These are phyloP conservation scores for Tylopilus orsonianus DNA, from an alignment of 1,284 basidiomycete species.

Conservation along the genomic window DNA sequence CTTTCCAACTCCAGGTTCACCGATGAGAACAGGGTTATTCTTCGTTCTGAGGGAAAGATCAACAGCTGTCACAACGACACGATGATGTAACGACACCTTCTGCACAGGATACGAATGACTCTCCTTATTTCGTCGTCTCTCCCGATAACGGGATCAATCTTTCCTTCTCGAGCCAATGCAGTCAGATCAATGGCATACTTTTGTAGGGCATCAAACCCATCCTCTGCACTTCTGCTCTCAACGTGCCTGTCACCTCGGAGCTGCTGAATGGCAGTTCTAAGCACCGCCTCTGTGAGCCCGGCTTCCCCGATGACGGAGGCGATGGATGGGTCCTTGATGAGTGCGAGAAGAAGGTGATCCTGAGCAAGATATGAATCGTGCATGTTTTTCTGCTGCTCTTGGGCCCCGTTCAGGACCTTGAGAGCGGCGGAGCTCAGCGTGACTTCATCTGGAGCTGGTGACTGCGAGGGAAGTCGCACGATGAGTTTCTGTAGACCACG, in stretches of 20 bases:
- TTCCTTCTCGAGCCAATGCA: constrained; percentile 83
- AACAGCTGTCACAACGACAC: constrained; percentile 7
- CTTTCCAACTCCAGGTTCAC: no score
- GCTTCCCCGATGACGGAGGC: constrained; percentile 71
- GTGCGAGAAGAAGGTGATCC: constrained; percentile 76
- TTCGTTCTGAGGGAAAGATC: constrained; percentile 60
- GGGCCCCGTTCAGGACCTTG: constrained; percentile 80
- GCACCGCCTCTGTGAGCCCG: constrained; percentile 65
- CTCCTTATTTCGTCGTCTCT: constrained; percentile 83
- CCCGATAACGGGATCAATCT: constrained; percentile 92
- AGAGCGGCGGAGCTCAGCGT: constrained; percentile 59
- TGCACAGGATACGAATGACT: constrained; percentile 72
- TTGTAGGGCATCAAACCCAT: constrained; percentile 83
- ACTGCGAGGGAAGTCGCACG: constrained; percentile 79
- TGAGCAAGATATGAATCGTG: constrained; percentile 94
- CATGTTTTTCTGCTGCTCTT: constrained; percentile 82
- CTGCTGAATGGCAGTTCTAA: constrained; percentile 82
- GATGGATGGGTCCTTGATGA: constrained; percentile 68
- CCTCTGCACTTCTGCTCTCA: constrained; percentile 79
- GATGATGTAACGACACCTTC: constrained; percentile 46
- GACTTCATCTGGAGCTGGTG: constrained; percentile 81
- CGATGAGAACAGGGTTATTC: constrained; percentile 92
- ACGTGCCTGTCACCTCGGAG: constrained; percentile 80
- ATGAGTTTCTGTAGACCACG: constrained; percentile 68
- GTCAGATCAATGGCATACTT: constrained; percentile 89